A percentile compares a stretch with the other conserved stretches of the same genome.
Evolutionary conservation across 495 filamentous ascomycete species (phyloP).

Genomic region (Penicillium subrubescens): DNA sequence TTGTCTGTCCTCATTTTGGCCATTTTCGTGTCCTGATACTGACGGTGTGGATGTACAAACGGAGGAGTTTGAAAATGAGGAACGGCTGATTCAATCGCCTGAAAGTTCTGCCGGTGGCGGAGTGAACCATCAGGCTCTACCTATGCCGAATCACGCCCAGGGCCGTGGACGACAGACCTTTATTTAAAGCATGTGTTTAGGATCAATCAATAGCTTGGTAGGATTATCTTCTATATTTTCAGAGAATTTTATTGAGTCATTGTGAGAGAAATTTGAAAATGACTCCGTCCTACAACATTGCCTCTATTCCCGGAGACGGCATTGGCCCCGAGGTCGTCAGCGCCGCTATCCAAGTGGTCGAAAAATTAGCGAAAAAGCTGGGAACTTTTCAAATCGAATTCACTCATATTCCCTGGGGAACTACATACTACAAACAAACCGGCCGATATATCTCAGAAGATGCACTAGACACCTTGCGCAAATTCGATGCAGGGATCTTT

Average conservation of each 20-base stretch:
- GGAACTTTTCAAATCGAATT: constrained; percentile 42
- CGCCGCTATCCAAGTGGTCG: constrained; percentile 39
- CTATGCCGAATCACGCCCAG: neutral
- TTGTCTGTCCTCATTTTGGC: constrained; percentile 21
- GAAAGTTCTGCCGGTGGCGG: constrained; percentile 31
- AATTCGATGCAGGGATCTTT: constrained; percentile 48
- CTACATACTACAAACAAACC: constrained; percentile 41
- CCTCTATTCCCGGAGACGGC: constrained; percentile 46
- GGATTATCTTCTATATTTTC: neutral
- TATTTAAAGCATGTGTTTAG: neutral
- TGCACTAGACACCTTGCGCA: constrained; percentile 38
- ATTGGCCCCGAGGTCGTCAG: constrained; percentile 46
- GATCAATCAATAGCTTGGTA: neutral
- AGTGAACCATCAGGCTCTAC: constrained; percentile 12
- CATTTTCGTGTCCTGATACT: neutral
- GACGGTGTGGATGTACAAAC: neutral
- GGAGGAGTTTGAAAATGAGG: neutral
- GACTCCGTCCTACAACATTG: constrained; percentile 34
- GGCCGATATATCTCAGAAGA: constrained; percentile 46
- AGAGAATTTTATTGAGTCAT: neutral
- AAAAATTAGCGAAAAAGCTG: constrained; percentile 33
- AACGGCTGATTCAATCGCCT: constrained; percentile 22
- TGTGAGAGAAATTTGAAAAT: constrained; percentile 2
- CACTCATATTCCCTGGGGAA: constrained; percentile 44
- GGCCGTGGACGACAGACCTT: neutral